A percentile compares a stretch with the other conserved stretches of the same genome.
Conservation (phyloP, 164 flowering plant species). For the Tinospora cordifolia region DNA sequence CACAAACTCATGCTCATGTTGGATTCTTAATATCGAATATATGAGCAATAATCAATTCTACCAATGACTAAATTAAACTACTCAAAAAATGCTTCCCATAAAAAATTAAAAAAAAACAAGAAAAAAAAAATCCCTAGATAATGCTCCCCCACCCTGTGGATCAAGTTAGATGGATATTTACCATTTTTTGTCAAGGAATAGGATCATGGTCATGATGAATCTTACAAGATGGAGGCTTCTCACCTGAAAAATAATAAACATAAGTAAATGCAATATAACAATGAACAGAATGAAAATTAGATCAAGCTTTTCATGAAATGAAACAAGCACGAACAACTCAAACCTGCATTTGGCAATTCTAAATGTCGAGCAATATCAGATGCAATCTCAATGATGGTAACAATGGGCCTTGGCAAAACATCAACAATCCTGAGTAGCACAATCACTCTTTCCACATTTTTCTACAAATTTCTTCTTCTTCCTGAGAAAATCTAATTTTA, state of each 20-base stretch:
- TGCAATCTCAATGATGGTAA: not conserved
- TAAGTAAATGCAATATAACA: not conserved
- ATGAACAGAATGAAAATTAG: not conserved
- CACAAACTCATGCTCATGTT: too few species aligned
- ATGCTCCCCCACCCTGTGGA: too few species aligned
- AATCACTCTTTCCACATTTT: not conserved
- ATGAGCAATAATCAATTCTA: too few species aligned
- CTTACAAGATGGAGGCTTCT: not conserved
- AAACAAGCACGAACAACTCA: not conserved
- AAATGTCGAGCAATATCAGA: not conserved
- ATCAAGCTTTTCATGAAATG: not conserved
- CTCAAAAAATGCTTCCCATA: too few species aligned
- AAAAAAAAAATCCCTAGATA: too few species aligned
- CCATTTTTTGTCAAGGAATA: too few species aligned
- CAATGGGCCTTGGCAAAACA: not conserved
- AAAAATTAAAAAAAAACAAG: too few species aligned
- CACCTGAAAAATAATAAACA: not conserved
- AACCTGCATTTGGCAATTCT: not conserved
- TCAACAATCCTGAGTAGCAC: not conserved
- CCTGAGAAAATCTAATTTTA: slow-evolving; percentile 33
- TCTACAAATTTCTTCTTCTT: slow-evolving; percentile 15
- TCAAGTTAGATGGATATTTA: too few species aligned
- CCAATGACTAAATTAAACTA: too few species aligned
- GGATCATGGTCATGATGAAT: not conserved
- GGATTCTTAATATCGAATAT: too few species aligned